Percentiles rank a stretch among this genome's conserved stretches.
Conservation (phyloP, 805 yeast genomes). For the Peterozyma xylosa region DNA sequence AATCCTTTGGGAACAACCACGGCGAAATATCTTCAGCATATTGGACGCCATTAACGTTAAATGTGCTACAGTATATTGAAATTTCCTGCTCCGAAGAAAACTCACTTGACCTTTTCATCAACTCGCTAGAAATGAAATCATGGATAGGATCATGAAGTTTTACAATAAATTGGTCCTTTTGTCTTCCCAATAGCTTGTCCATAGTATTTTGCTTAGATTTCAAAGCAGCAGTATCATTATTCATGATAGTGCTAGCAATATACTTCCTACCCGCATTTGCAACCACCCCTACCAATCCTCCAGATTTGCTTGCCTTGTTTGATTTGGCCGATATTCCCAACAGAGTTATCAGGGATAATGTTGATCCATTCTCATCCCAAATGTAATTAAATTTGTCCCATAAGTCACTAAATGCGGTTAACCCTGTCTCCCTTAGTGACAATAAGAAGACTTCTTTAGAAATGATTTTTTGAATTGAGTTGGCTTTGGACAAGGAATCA, state of each 20-base stretch:
- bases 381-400: slow-evolving; percentile 32
- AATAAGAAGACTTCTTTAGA: slow-evolving; percentile 40
- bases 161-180: slow-evolving; percentile 36
- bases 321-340: slow-evolving; percentile 30
- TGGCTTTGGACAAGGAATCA: slow-evolving; percentile 42
- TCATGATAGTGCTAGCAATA: slow-evolving; percentile 13
- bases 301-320: slow-evolving; percentile 25
- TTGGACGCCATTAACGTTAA: slow-evolving; percentile 46
- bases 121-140: slow-evolving; percentile 37
- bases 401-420: slow-evolving; percentile 15
- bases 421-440: slow-evolving; percentile 32
- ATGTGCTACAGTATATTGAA: slow-evolving; percentile 39
- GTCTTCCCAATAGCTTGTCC: slow-evolving; percentile 41
- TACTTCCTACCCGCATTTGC: slow-evolving; percentile 28
- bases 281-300: slow-evolving; percentile 37
- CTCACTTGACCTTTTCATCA: slow-evolving; percentile 29
- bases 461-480: slow-evolving; percentile 35
- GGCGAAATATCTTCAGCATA: slow-evolving; percentile 31
- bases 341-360: slow-evolving; percentile 29
- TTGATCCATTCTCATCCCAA: slow-evolving; percentile 40
- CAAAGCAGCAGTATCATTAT: slow-evolving; percentile 11
- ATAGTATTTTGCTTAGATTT: slow-evolving; percentile 29
- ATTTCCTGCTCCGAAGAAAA: slow-evolving; percentile 33
- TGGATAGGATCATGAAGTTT: slow-evolving; percentile 45
- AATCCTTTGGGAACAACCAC: slow-evolving; percentile 37